Percentiles rank a stretch among this genome's conserved stretches.
phyloP scores from a whole-genome alignment of 768 basidiomycete species.

The Hemileccinum rubropunctum region DNA sequence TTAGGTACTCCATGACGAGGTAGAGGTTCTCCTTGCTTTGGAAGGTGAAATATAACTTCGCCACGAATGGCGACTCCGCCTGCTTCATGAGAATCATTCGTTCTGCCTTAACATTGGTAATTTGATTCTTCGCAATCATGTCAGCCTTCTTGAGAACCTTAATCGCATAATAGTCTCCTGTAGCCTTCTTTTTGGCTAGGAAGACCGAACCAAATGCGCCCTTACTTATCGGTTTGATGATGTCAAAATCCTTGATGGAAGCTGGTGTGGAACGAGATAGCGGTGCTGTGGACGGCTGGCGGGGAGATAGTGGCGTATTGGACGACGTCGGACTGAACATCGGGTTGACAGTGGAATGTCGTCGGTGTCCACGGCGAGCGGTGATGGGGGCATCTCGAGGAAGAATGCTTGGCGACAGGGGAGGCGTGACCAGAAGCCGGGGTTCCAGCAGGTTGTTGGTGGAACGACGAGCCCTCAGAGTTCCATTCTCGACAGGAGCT shows the following conservation, averaged over 20 bases:
- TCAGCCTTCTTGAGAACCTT: slow-evolving; percentile 99
- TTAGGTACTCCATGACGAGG: slow-evolving; percentile 99
- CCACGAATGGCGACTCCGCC: slow-evolving; percentile 96
- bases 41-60: slow-evolving; percentile 97
- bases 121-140: slow-evolving; percentile 99
- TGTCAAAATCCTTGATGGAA: slow-evolving; percentile 98
- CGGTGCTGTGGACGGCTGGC: slow-evolving; percentile 76
- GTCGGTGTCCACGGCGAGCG: slow-evolving; percentile 58
- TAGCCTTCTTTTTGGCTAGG: slow-evolving; percentile 95
- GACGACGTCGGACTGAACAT: slow-evolving; percentile 53
- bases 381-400: slow-evolving; percentile 50
- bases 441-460: slow-evolving; percentile 63
- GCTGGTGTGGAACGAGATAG: slow-evolving; percentile 77
- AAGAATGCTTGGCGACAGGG: slow-evolving; percentile 56
- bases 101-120: slow-evolving; percentile 99
- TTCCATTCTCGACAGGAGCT: slow-evolving; percentile 32
- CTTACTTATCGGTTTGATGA: slow-evolving; percentile 99
- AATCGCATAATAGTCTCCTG: slow-evolving; percentile 98
- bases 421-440: slow-evolving; percentile 68
- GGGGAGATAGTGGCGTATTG: slow-evolving; percentile 74
- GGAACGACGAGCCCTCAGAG: slow-evolving; percentile 65
- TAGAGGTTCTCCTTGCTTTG: slow-evolving; percentile 99
- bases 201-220: slow-evolving; percentile 99
- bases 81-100: slow-evolving; percentile 99
- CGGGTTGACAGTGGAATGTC: slow-evolving; percentile 70